A percentile compares a stretch with the other conserved stretches of the same genome.
These are phyloP conservation scores for Fusarium sp. DNA, from an alignment of 2,329 filamentous ascomycete genomes.

Conservation along the genomic window DNA sequence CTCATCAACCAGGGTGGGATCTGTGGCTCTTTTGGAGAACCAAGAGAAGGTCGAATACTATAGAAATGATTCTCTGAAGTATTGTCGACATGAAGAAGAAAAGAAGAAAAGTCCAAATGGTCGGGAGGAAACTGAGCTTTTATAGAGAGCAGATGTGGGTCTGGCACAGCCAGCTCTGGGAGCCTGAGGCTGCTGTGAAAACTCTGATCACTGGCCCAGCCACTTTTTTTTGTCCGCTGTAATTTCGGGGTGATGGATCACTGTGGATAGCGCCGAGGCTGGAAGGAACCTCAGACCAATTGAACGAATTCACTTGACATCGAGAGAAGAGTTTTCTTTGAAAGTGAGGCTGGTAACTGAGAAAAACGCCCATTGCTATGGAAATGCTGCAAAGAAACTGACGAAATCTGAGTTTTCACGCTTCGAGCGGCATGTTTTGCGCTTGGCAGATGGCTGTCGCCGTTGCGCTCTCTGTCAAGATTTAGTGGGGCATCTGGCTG, in stretches of 20 bases:
- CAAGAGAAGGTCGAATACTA: constrained; percentile 95
- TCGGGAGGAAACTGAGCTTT: not conserved
- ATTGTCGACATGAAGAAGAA: constrained; percentile 72
- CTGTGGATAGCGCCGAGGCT: not conserved
- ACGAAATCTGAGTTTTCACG: not conserved
- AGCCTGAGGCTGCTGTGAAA: constrained; percentile 31
- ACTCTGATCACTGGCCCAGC: constrained; percentile 23
- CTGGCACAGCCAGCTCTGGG: no score
- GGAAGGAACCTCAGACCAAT: not conserved
- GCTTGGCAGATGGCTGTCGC: not conserved
- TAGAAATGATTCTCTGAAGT: constrained; percentile 93
- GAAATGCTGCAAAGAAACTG: not conserved
- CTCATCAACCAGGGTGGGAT: constrained; percentile 69
- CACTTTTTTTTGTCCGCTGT: constrained; percentile 21
- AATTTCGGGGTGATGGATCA: constrained; percentile 7
- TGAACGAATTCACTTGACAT: not conserved
- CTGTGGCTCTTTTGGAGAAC: constrained; percentile 92
- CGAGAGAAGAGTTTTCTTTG: not conserved
- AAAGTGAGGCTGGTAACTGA: not conserved
- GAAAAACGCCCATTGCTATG: not conserved
- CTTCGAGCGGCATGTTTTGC: not conserved
- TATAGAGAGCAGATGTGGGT: constrained; percentile 27
- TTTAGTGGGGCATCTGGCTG: not conserved
- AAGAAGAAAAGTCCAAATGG: constrained; percentile 55
- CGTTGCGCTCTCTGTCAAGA: not conserved